Base-by-base conservation (phyloP, 805 yeast species). In the Deakozyma indianensis region DNA sequence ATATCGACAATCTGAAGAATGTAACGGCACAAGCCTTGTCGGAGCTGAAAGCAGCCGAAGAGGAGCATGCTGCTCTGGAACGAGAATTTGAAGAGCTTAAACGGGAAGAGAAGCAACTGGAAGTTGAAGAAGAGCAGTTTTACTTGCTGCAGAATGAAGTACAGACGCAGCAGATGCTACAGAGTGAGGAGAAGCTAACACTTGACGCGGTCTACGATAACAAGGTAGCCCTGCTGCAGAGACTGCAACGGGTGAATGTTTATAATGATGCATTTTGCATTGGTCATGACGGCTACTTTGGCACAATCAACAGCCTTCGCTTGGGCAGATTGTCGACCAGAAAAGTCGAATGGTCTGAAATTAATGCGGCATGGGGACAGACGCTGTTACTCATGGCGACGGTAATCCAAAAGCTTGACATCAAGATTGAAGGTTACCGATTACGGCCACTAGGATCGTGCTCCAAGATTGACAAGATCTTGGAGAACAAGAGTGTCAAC, bases 291-390 rank as follows among this genome's bases (percentile, higher is more conserved):
- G 92, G 90, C 3, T 75, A 75, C 27, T 85, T 83, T 63, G 96
- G 94, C 0, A 80, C 92, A 1, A 90, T 88, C 25, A 88, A 88
- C 61, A 90, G 88, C 0, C 68, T 85, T 22, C 64, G 95, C 47
- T 59, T 90, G n/a, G 97, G 97, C 0, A 68, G 77, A 14, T 60
- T 76, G 42, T 75, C 73, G 35, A 73, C 69, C 4, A 61, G 66
- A 45, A 73, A 70, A 48, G 83, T 88, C 0, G 81, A 94, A 1
- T 86, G 95, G 94, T 76, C 84, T 45, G 97, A 88, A 54, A 80
- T 86, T 40, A 88, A 87, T 57, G 92, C 94, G 1, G 96, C 94
- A 0, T 63, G 88, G 54, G 97, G 97, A 0, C 95, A 88, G 52
- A 65, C 88, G 1, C 73, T 84, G 1, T 63, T 86, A 11, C 61